Base-by-base conservation (phyloP, 495 filamentous ascomycete species). In the Achaetomiella virescens region DNA sequence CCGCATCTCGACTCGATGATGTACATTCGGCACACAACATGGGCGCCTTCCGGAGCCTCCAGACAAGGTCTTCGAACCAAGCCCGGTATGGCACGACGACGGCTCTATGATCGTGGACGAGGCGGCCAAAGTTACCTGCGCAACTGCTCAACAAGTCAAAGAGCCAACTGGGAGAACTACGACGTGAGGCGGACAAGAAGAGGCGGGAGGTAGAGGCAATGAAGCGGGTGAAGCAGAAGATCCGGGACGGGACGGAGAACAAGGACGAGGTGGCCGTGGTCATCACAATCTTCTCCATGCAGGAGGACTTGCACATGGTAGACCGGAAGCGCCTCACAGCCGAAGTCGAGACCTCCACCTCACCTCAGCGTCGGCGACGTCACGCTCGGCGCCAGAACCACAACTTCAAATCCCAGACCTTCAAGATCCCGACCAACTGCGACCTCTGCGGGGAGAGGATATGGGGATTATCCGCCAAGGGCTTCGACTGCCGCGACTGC, bases 401-500 rank as follows among this genome's bases (percentile, higher is more conserved):
- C 70, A 91, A 92, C 61, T 97, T 99, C 81, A 93, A 92, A 68
- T 86, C 89, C 33, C 88, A 96, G 61, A 97, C 91, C 0, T 97
- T 97, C 79, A 97, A 96, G 66, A 95, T 99, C 51, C 95, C 95
- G 0, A 99, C 93, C 5, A 97, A 97, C 66, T 99, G 93, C 70
- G 92, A 99, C 65, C 78, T 96, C 5, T 99, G 93, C 60, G 90
- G 90, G 5, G 93, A 99, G 60, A 81, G 92, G 10, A 96, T 97
- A 66, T 97, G 93, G 93, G 93, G 93, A 3, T 67, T 99, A 14
- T 90, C 87, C 2, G 93, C 93, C 22, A 97, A 97, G 71, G 93
- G 95, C 2, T 95, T 95, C 57, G 89, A 90, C 68, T 99, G 93
- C 66, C 82, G 85, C 56, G 91, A 96, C 66, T 99, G 93, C 63